Evolutionary conservation across 805 yeast species (phyloP), one percentile per base, ranked within the genome.

Genomic region (Nakazawaea peltata): DNA sequence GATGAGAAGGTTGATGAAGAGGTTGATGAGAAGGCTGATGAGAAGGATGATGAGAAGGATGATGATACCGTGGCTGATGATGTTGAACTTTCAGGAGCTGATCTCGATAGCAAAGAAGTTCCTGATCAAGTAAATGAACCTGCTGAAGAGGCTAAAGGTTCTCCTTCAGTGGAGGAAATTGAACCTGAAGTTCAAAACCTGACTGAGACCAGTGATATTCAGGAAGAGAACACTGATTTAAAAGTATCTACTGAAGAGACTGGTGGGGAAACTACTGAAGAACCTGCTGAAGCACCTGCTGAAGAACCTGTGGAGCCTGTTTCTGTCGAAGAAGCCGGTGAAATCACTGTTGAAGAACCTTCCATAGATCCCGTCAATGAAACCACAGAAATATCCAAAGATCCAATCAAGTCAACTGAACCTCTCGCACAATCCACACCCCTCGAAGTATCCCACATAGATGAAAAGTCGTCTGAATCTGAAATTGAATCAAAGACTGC

Each of bases 41-140:
- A 44, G 19, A 25, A 29, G 7, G 24, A 25, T 15, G 37, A 25
- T 10, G 29, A 33, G 10, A 32, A 30, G n/a, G 15, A 23, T 10
- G 21, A 24, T 5, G 19, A 28, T 15, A 34, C 26, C 15, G 23
- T 25, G 30, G 28, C 28, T 13, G 33, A 32, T 7, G 28, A 5
- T n/a, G 10, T 16, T 19, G 37, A 28, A 14, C 11, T 23, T 13
- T 9, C 19, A 15, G 33, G 21, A 5, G 19, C 12, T 5, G 21
- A 34, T n/a, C 11, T 17, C 10, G 23, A 21, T n/a, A 19, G 24
- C 19, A n/a, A 26, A 25, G 19, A 23, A 11, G 11, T 23, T 14
- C 14, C 6, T 12, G 25, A 8, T 21, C 10, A 21, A 10, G 10
- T 6, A 7, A 19, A 13, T 14, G 29, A 27, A 15, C 29, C 29